Evolutionary conservation across 1,139 yeast genomes (phyloP).

Genomic region (Protomyces macrosporus): DNA sequence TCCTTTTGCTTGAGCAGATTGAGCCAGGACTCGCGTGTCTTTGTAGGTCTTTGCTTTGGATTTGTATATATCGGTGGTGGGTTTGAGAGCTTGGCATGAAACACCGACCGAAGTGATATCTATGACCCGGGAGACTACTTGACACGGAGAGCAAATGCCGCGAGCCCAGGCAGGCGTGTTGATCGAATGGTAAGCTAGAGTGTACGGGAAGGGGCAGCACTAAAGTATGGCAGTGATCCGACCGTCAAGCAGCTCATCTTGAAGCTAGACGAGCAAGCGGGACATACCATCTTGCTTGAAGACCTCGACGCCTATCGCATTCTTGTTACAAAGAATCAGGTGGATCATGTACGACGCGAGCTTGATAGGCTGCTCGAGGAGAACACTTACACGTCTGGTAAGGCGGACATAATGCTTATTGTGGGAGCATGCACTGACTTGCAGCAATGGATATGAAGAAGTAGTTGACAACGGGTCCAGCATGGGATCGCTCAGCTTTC

Average conservation of each 20-base stretch:
- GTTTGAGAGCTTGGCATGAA: no score
- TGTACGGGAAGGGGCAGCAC: not conserved
- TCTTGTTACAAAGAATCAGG: constrained; percentile 20
- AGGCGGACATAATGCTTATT: not conserved
- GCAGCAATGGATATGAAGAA: not conserved
- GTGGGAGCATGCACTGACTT: not conserved
- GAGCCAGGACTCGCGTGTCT: no score
- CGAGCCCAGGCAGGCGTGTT: constrained; percentile 22
- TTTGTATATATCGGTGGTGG: no score
- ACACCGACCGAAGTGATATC: no score
- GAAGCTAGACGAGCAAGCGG: constrained; percentile 26
- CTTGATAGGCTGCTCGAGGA: constrained; percentile 20
- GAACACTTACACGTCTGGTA: constrained; percentile 19
- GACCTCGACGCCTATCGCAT: constrained; percentile 20
- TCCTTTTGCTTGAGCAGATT: no score
- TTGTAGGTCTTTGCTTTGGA: no score
- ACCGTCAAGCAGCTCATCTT: constrained; percentile 26
- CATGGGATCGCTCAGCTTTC: no score
- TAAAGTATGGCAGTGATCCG: constrained; percentile 17
- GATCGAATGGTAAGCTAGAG: constrained; percentile 15
- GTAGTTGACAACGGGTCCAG: not conserved
- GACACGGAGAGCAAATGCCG: not conserved
- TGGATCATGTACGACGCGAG: not conserved
- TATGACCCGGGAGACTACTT: no score
- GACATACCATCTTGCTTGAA: constrained; percentile 26